A percentile compares a stretch with the other conserved stretches of the same genome.
Evolutionary conservation across 2,329 filamentous ascomycete genomes (phyloP).

Genomic region (Aspergillus persii): DNA sequence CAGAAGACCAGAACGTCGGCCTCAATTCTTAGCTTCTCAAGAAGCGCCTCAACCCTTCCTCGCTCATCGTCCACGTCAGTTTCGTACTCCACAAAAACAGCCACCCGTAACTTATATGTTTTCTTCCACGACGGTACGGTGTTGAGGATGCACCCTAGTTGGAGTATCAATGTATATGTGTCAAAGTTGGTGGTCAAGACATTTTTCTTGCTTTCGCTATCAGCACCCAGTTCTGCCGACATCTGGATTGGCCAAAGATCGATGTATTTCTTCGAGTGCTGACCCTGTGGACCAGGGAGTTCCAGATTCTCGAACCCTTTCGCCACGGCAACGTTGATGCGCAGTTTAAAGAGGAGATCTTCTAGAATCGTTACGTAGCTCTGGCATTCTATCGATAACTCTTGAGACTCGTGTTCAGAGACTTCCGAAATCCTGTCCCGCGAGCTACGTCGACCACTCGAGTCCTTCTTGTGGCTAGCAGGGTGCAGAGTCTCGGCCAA

Average conservation of each 20-base stretch:
- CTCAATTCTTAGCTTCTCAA: conserved; percentile 79
- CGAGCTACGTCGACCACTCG: conserved; percentile 20
- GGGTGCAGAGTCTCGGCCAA: conserved; percentile 56
- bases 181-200: conserved; percentile 87
- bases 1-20: conserved; percentile 78
- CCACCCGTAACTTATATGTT: conserved; percentile 69
- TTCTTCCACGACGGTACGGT: conserved; percentile 79
- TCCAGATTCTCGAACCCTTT: conserved; percentile 77
- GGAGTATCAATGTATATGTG: conserved; percentile 83
- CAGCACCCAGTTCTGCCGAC: conserved; percentile 75
- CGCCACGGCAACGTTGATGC: conserved; percentile 80
- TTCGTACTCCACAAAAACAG: conserved; percentile 88
- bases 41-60: conserved; percentile 66
- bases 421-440: conserved; percentile 10
- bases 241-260: conserved; percentile 93
- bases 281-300: conserved; percentile 60
- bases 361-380: conserved; percentile 82
- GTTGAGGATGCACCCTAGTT: conserved; percentile 78
- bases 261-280: conserved; percentile 71
- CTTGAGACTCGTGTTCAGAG: conserved; percentile 67
- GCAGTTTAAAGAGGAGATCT: conserved; percentile 72
- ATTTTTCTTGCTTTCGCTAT: conserved; percentile 60
- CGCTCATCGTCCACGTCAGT: conserved; percentile 77
- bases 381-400: conserved; percentile 65
- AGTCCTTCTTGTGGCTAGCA: conserved; percentile 29